A percentile compares a stretch with the other conserved stretches of the same genome.
Evolutionary conservation across 2,329 filamentous ascomycete species (phyloP).

Genomic region (Diaporthe sp.): DNA sequence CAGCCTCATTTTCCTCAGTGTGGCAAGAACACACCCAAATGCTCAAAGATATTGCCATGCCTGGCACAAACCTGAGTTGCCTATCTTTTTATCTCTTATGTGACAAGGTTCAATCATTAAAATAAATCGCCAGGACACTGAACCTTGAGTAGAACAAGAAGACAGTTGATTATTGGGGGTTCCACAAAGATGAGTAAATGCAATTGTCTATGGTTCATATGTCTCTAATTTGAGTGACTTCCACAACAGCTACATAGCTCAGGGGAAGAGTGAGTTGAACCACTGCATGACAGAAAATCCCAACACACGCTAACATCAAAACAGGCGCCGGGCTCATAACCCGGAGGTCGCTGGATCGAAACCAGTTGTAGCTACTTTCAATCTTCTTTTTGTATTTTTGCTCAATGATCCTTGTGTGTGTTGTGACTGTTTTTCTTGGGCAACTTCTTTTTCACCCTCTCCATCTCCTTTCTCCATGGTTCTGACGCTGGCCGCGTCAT

Average conservation of each 20-base stretch:
- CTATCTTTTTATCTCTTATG: no score
- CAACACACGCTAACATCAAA: background rate
- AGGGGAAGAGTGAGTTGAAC: constrained; percentile 35
- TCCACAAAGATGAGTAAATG: no score
- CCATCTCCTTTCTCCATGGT: background rate
- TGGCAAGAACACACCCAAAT: no score
- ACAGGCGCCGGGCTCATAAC: constrained; percentile 39
- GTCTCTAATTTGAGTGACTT: background rate
- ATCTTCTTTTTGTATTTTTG: background rate
- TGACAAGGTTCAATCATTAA: no score
- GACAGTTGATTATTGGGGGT: no score
- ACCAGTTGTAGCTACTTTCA: constrained; percentile 35
- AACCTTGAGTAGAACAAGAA: no score
- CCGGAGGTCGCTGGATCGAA: constrained; percentile 40
- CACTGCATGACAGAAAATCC: background rate
- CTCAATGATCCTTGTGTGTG: background rate
- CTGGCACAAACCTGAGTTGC: no score
- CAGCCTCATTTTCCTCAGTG: no score
- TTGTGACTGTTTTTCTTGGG: background rate
- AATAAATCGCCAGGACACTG: no score
- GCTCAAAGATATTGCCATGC: no score
- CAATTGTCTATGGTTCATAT: no score
- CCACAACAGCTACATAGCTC: constrained; percentile 37
- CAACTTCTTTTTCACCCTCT: no score
- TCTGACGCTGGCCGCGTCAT: background rate